phyloP scores from a whole-genome alignment of 78 protist genomes.

The Dictyostelium citrinum region DNA sequence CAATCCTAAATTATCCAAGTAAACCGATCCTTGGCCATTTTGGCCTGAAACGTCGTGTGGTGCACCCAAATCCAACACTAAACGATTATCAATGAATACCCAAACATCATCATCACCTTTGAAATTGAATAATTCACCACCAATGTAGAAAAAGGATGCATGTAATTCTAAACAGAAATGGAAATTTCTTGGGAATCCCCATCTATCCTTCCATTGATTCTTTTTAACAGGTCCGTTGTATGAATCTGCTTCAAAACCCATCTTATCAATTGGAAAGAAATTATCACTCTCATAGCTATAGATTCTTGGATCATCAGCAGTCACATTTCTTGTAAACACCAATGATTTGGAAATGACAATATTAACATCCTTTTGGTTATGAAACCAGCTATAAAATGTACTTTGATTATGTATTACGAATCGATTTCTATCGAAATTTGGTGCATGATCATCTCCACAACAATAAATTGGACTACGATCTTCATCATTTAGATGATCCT shows the following conservation, averaged over 20 bases:
- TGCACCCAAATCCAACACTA: constrained; percentile 53
- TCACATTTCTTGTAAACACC: not conserved
- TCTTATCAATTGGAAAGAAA: constrained; percentile 46
- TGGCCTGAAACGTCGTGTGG: constrained; percentile 7
- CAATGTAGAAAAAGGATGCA: constrained; percentile 20
- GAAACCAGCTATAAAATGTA: constrained; percentile 45
- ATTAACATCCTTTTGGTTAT: not conserved
- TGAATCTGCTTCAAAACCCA: constrained; percentile 29
- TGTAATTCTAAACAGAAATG: constrained; percentile 28
- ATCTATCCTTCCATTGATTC: not conserved
- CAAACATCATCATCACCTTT: constrained; percentile 58
- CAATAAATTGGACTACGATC: constrained; percentile 44
- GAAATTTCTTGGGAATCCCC: not conserved
- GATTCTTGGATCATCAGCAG: constrained; percentile 17
- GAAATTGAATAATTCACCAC: not conserved
- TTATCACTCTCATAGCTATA: constrained; percentile 1
- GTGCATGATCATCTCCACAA: constrained; percentile 24
- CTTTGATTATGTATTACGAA: constrained; percentile 41
- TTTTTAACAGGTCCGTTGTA: not conserved
- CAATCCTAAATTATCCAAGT: not conserved
- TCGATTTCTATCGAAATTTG: not conserved
- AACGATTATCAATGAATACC: constrained; percentile 25
- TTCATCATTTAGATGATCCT: not conserved
- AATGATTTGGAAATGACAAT: not conserved
- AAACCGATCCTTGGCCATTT: constrained; percentile 1